Evolutionary conservation across 108 stramenopile genomes (phyloP).

Genomic region (Nitzschia inconspicua): DNA sequence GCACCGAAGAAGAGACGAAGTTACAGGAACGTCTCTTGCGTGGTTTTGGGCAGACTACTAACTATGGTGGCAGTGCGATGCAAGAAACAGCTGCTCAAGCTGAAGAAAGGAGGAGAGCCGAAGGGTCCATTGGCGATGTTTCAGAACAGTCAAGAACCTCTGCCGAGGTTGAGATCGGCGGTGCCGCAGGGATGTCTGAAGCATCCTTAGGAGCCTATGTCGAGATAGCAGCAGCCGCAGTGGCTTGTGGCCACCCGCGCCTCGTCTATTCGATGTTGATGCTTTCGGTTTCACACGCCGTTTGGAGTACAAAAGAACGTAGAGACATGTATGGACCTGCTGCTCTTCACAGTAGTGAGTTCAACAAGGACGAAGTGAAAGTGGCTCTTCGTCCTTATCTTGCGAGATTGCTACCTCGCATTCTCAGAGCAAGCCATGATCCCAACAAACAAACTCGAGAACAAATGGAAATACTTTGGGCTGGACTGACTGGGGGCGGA

Average conservation of each 20-base stretch:
- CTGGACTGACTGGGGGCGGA: slow-evolving; percentile 80
- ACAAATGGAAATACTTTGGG: slow-evolving; percentile 78
- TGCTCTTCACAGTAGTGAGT: slow-evolving; percentile 44
- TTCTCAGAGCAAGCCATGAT: slow-evolving; percentile 78
- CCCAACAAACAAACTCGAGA: slow-evolving; percentile 83
- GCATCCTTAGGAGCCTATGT: slow-evolving; percentile 79
- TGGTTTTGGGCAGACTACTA: slow-evolving; percentile 82
- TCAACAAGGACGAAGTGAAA: slow-evolving; percentile 49
- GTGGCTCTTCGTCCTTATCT: slow-evolving; percentile 64
- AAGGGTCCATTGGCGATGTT: slow-evolving; percentile 18
- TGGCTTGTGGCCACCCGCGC: slow-evolving; percentile 62
- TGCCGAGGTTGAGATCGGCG: slow-evolving; percentile 56
- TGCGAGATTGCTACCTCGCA: slow-evolving; percentile 68
- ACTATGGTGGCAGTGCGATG: slow-evolving; percentile 75
- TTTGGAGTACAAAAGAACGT: slow-evolving; percentile 49
- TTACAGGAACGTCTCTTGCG: slow-evolving; percentile 55
- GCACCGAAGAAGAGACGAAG: slow-evolving; percentile 13
- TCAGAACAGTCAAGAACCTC: slow-evolving; percentile 22
- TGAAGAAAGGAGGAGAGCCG: slow-evolving; percentile 31
- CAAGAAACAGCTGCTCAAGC: slow-evolving; percentile 66
- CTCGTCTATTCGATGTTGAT: slow-evolving; percentile 75
- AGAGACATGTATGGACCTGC: slow-evolving; percentile 59
- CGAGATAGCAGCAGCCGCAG: slow-evolving; percentile 77
- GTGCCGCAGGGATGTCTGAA: slow-evolving; percentile 72
- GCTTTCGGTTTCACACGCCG: slow-evolving; percentile 65